phyloP scores from a whole-genome alignment of 176 grass and related monocot genomes.

The Triticum monococcum region DNA sequence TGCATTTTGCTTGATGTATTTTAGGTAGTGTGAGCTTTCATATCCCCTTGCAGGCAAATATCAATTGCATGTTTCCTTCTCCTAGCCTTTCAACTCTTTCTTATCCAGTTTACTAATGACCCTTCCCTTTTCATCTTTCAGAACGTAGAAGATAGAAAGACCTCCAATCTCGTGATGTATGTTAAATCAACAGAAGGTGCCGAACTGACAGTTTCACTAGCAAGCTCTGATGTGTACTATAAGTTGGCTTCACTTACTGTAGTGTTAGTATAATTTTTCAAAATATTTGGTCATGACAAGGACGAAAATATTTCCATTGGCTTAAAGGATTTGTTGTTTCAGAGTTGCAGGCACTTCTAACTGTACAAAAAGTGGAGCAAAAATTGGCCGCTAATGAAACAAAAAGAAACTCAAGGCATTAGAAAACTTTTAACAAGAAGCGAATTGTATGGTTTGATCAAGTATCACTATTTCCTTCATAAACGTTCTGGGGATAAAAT shows the following conservation, averaged over 20 bases:
- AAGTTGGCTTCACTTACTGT: constrained; percentile 45
- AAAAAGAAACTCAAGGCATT: constrained; percentile 38
- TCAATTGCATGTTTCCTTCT: neutral
- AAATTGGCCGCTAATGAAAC: constrained; percentile 36
- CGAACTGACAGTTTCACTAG: constrained; percentile 48
- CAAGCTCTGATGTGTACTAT: constrained; percentile 41
- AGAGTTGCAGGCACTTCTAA: constrained; percentile 37
- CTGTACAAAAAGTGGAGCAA: constrained; percentile 50
- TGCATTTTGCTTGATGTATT: constrained; percentile 2
- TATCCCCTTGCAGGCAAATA: neutral
- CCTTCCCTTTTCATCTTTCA: constrained; percentile 38
- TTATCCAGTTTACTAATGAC: neutral
- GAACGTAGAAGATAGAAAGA: constrained; percentile 78
- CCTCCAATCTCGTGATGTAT: constrained; percentile 65
- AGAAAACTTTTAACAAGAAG: constrained; percentile 4
- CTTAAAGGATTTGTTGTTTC: neutral
- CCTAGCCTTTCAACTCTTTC: neutral
- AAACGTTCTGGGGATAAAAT: neutral
- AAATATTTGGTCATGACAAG: neutral
- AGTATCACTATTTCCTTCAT: neutral
- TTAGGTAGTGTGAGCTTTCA: neutral
- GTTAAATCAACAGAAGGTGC: constrained; percentile 40
- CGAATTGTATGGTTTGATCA: neutral
- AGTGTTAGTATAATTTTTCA: constrained; percentile 37
- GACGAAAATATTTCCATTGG: neutral